These are phyloP conservation scores for Eutypella sp. DNA, from an alignment of 2,329 filamentous ascomycete genomes.

Conservation along the genomic window DNA sequence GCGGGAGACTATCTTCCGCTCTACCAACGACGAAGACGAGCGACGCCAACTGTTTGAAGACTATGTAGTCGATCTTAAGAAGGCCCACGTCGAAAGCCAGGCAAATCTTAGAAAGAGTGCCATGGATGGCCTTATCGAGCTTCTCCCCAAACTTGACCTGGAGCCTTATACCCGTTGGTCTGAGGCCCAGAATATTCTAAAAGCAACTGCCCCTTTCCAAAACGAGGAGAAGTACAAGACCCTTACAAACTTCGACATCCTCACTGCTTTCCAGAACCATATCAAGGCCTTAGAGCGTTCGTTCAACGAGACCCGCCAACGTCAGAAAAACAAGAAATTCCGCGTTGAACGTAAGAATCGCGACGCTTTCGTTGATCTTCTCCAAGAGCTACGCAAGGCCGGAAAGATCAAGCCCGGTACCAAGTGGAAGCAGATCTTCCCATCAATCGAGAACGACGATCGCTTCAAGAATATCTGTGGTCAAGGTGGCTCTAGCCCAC, in stretches of 20 bases:
- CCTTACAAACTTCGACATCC: slow-evolving; percentile 81
- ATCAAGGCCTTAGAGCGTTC: slow-evolving; percentile 87
- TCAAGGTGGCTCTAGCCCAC: slow-evolving; percentile 75
- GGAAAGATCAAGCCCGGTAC: slow-evolving; percentile 84
- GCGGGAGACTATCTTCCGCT: slow-evolving; percentile 91
- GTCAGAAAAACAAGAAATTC: slow-evolving; percentile 75
- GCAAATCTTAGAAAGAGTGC: slow-evolving; percentile 68
- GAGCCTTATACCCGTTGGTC: slow-evolving; percentile 95
- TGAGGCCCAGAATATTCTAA: slow-evolving; percentile 78
- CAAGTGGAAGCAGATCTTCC: slow-evolving; percentile 82
- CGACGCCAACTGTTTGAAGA: slow-evolving; percentile 88
- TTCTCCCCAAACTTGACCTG: slow-evolving; percentile 75
- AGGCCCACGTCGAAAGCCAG: slow-evolving; percentile 72
- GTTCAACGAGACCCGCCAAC: slow-evolving; percentile 87
- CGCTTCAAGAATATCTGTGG: slow-evolving; percentile 82
- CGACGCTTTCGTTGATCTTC: slow-evolving; percentile 71
- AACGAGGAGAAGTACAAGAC: slow-evolving; percentile 79
- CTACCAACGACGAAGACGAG: slow-evolving; percentile 81
- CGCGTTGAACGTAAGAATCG: slow-evolving; percentile 82
- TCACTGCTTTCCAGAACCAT: slow-evolving; percentile 90
- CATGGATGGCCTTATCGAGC: slow-evolving; percentile 73
- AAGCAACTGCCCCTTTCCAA: slow-evolving; percentile 71
- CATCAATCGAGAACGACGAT: slow-evolving; percentile 70
- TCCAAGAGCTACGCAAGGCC: slow-evolving; percentile 66
- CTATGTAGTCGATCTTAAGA: slow-evolving; percentile 82